phyloP scores from a whole-genome alignment of 73 alveolate genomes.

The Tetrahymena borealis region DNA sequence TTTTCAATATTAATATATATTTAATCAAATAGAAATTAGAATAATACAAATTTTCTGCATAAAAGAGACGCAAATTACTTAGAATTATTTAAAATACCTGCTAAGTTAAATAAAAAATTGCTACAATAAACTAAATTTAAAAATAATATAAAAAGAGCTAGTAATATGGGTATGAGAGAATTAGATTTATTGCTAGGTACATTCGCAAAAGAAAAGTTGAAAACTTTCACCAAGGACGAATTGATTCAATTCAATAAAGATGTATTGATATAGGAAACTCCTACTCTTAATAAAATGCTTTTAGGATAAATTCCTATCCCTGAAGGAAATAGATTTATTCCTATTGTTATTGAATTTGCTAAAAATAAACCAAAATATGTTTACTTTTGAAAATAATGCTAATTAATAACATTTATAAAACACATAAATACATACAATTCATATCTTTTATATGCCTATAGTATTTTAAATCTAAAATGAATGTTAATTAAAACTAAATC shows the following conservation, averaged over 20 bases:
- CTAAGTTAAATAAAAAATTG: no score
- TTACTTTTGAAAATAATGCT: neutral
- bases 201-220: neutral
- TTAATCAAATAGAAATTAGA: no score
- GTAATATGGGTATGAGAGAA: conserved; percentile 1
- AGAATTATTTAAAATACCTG: no score
- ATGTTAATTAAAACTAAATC: no score
- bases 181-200: neutral
- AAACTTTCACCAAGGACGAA: neutral
- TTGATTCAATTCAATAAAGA: neutral
- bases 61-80: no score
- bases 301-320: neutral
- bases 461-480: no score
- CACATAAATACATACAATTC: no score
- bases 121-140: no score
- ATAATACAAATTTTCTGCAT: no score
- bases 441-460: no score
- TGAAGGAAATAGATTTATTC: neutral
- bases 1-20: neutral
- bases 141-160: neutral
- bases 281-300: neutral
- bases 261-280: neutral
- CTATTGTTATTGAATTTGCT: neutral
- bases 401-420: no score
- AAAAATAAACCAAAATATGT: neutral